Evolutionary conservation across 202 grass and related monocot genomes (phyloP), one percentile per base, ranked within the genome.

Genomic region (Zoysia matrella): DNA sequence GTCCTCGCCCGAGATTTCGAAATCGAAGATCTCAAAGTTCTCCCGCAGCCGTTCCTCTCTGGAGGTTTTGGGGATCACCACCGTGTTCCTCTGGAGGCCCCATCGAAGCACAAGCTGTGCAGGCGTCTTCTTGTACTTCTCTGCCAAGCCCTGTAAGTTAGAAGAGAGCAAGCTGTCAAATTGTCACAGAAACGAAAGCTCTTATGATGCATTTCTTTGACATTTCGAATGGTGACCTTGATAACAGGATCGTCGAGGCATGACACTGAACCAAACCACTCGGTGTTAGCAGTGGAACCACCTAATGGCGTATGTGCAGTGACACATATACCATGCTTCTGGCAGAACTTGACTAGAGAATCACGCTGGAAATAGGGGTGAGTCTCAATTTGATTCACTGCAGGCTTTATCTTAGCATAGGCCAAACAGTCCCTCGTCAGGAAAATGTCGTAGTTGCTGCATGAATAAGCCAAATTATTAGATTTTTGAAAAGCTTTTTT

Each of bases 381-480:
- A 0, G 71, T 77, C 78, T 98, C 95, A 11, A 98, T 95, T 88
- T 98, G 95, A 75, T 98, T 98, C 65, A 98, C 95, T 2, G 89
- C 85, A 2, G 92, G 95, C 79, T 98, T 95, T 82, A 98, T 98
- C 81, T 98, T 98, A 8, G 95, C 75, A 7, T 98, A 95, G 0
- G 95, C 92, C 67, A 98, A 76, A 22, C 84, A 87, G 56, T 98
- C 95, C 75, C 95, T 86, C 5, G 90, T 98, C 44, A 95, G 90
- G 88, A 98, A 98, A 18, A 98, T 89, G 74, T 98, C 95, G 43
- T 98, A 98, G 74, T 98, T 98, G 92, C 95, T 98, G 90, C 88
- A 82, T 12, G 47, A 63, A 67, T 48, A 77, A 42, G 73, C 9
- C 68, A 30, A 44, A 49, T 8, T 9, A 36, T 76, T 49, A 50